These are phyloP conservation scores for Phytopythium mirpurense DNA, from an alignment of 352 stramenopile species.

Conservation along the genomic window DNA sequence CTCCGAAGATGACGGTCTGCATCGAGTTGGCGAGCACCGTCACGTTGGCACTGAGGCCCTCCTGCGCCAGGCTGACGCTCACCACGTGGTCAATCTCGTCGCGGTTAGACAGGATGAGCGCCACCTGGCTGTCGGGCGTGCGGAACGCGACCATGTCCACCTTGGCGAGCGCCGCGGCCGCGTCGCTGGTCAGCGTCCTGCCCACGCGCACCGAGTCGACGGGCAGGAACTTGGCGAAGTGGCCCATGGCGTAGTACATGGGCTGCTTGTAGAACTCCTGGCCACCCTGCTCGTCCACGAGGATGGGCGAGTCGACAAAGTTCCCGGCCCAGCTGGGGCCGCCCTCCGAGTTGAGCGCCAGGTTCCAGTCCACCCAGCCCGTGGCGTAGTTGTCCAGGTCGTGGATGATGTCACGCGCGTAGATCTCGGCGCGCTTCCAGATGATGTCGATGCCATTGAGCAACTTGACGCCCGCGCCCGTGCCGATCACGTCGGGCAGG, in stretches of 20 bases:
- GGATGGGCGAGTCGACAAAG: slow-evolving; percentile 60
- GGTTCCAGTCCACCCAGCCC: slow-evolving; percentile 88
- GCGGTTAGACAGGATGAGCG: slow-evolving; percentile 44
- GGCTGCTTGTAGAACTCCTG: slow-evolving; percentile 78
- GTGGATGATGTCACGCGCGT: slow-evolving; percentile 83
- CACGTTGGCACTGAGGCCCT: slow-evolving; percentile 25
- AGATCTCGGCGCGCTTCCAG: slow-evolving; percentile 73
- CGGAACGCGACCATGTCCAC: slow-evolving; percentile 45
- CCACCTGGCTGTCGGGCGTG: slow-evolving; percentile 41
- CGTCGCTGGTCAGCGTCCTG: slow-evolving; percentile 19
- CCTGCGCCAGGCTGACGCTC: slow-evolving; percentile 30
- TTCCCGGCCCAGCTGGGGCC: slow-evolving; percentile 78
- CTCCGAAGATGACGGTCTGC: slow-evolving; percentile 41
- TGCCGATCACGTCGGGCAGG: slow-evolving; percentile 40
- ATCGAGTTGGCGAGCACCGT: slow-evolving; percentile 40
- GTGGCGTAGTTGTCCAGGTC: slow-evolving; percentile 75
- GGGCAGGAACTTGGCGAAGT: slow-evolving; percentile 70
- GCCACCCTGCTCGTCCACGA: slow-evolving; percentile 51
- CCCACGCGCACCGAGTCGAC: slow-evolving; percentile 40
- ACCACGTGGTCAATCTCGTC: slow-evolving; percentile 31
- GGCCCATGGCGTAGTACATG: slow-evolving; percentile 77
- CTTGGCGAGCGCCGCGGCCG: slow-evolving; percentile 23
- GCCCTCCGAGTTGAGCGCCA: slow-evolving; percentile 65
- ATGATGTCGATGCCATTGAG: slow-evolving; percentile 30
- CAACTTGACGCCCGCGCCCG: slow-evolving; percentile 40